Evolutionary conservation across 495 filamentous ascomycete genomes (phyloP).

Genomic region (Apiosordaria backusii): DNA sequence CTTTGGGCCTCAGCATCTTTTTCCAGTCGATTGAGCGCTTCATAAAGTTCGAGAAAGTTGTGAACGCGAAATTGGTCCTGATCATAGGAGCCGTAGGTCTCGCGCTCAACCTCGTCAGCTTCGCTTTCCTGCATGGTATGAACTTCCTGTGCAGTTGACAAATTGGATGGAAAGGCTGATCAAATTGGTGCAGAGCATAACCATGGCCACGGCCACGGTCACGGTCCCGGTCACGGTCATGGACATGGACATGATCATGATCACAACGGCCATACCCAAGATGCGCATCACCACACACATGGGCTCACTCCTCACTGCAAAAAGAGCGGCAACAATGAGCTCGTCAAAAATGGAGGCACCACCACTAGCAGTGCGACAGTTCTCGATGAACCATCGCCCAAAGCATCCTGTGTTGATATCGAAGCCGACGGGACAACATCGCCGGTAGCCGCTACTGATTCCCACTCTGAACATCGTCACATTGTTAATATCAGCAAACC

Average conservation of each 20-base stretch:
- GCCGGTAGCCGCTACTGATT: conserved; percentile 51
- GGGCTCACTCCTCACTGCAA: background rate
- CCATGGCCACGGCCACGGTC: conserved; percentile 30
- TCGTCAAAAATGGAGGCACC: background rate
- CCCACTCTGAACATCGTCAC: conserved; percentile 60
- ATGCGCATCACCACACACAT: background rate
- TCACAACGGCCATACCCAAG: background rate
- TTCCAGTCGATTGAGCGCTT: conserved; percentile 88
- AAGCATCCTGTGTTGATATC: conserved; percentile 29
- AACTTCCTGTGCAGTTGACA: conserved; percentile 4
- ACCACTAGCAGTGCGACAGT: background rate
- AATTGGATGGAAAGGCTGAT: background rate
- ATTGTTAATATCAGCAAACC: conserved; percentile 21
- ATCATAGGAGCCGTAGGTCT: conserved; percentile 82
- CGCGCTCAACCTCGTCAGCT: conserved; percentile 74
- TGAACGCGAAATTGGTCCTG: conserved; percentile 70
- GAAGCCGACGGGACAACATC: conserved; percentile 52
- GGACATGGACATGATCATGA: conserved; percentile 2
- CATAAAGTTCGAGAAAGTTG: conserved; percentile 53
- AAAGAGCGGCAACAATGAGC: background rate
- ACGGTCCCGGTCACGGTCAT: conserved; percentile 21
- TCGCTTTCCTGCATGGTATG: conserved; percentile 76
- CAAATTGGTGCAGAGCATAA: conserved; percentile 12
- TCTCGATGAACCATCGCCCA: background rate
- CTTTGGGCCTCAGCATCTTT: conserved; percentile 86